A percentile compares a stretch with the other conserved stretches of the same genome.
phyloP scores from a whole-genome alignment of 2,329 filamentous ascomycete species.

The Scedosporium boydii region DNA sequence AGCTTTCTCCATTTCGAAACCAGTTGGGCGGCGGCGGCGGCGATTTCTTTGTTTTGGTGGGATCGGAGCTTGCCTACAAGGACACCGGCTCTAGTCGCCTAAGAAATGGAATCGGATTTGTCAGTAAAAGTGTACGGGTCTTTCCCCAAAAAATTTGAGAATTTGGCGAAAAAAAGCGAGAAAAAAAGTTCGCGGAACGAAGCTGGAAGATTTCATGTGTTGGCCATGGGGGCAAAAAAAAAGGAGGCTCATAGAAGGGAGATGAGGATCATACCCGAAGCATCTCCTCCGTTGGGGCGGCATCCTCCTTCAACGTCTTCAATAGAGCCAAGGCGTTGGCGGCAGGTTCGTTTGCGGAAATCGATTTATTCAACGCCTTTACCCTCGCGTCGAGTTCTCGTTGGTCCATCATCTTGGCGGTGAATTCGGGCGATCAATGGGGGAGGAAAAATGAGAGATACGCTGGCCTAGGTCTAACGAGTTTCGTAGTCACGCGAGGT shows the following conservation, averaged over 20 bases:
- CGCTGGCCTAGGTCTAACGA: neutral
- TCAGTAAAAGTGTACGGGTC: neutral
- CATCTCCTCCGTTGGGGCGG: slow-evolving; percentile 79
- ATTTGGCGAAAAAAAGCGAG: neutral
- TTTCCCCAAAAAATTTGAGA: too few species aligned
- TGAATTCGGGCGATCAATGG: neutral
- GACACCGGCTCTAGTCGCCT: slow-evolving; percentile 84
- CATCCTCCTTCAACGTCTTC: slow-evolving; percentile 68
- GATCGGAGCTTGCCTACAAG: slow-evolving; percentile 72
- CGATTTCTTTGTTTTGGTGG: slow-evolving; percentile 74
- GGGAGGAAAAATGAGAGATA: neutral
- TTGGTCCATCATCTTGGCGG: slow-evolving; percentile 53
- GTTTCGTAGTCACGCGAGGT: neutral
- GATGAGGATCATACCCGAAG: slow-evolving; percentile 52
- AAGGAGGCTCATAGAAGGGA: too few species aligned
- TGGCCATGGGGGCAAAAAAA: too few species aligned
- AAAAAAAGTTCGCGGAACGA: too few species aligned
- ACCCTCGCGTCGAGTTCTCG: slow-evolving; percentile 72
- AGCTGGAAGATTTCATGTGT: too few species aligned
- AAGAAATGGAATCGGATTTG: slow-evolving; percentile 7
- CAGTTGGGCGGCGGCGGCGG: slow-evolving; percentile 67
- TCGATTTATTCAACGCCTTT: slow-evolving; percentile 71
- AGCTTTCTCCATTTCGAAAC: slow-evolving; percentile 81
- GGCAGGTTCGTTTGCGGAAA: slow-evolving; percentile 63
- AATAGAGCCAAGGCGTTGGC: slow-evolving; percentile 65